Evolutionary conservation across 768 basidiomycete genomes (phyloP), one percentile per base, ranked within the genome.

Genomic region (Pleurotus eryngii): DNA sequence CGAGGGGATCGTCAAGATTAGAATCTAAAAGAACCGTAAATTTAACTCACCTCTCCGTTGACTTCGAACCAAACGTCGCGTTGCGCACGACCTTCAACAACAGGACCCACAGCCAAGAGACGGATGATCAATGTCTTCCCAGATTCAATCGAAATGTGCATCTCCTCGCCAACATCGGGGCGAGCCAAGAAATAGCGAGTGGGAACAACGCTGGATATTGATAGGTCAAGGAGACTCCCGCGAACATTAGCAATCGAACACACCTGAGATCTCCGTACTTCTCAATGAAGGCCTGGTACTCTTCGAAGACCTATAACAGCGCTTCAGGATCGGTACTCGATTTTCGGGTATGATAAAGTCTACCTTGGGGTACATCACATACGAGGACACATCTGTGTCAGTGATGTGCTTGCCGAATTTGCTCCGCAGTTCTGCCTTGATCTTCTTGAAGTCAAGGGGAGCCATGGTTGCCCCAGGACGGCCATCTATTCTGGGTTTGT

Each of bases 21-120:
- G 49, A 57, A 59, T 38, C 61, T 26, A 63, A 35, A 11, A 57
- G 22, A 54, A 62, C 43, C 61, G 14, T 35, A 50, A 49, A 53
- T 58, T 75, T 67, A 11, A 35, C 30, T 8, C 67, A 90, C 91
- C 81, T 96, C 93, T 73, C 95, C 95, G 65, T 96, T 96, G 59
- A 96, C 90, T 79, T 98, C 96, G 69, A 98, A 96, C 91, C 96
- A 97, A 58, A 96, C 93, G 70, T 98, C 95, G 65, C 96, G 87
- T 66, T 92, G 90, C 20, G 95, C 93, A 64, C 85, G 89, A 38
- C 90, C 90, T 70, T 94, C 87, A 53, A 96, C 89, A 55, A 98
- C 90, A 57, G 94, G 91, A 17, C 96, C 95, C 49, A 95, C 82
- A 26, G 97, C 97, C 83, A 99, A 89, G 66, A 98, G 81, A 64